Evolutionary conservation across 345 rosid genomes (phyloP).

Genomic region (Salix udensis): DNA sequence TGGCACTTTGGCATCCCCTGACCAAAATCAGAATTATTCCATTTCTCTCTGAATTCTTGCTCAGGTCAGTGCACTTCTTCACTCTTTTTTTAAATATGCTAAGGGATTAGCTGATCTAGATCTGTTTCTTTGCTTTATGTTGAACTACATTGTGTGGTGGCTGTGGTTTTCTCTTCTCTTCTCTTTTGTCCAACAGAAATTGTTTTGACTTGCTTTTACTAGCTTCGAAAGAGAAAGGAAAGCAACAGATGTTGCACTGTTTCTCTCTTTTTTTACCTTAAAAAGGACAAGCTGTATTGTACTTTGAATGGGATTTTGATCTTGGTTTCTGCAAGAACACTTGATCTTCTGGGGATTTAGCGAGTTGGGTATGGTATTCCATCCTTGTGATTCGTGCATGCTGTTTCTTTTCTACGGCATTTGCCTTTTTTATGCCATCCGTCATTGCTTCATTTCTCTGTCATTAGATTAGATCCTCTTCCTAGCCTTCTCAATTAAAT

Average conservation of each 20-base stretch:
- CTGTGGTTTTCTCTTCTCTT: background rate
- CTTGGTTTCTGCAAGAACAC: slow-evolving; percentile 7
- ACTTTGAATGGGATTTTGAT: slow-evolving; percentile 14
- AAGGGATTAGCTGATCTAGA: slow-evolving; percentile 28
- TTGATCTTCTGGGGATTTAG: slow-evolving; percentile 19
- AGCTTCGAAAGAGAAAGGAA: background rate
- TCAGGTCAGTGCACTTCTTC: slow-evolving; percentile 28
- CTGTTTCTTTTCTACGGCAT: slow-evolving; percentile 9
- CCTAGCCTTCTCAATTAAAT: background rate
- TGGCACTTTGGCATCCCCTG: background rate
- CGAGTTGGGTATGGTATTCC: background rate
- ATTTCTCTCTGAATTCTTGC: slow-evolving; percentile 33
- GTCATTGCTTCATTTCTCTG: background rate
- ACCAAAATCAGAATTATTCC: background rate
- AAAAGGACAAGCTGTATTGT: background rate
- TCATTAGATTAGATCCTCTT: background rate
- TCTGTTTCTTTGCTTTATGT: slow-evolving; percentile 26
- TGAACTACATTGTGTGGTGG: slow-evolving; percentile 22
- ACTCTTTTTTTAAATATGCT: slow-evolving; percentile 7
- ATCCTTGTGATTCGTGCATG: background rate
- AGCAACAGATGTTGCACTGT: background rate
- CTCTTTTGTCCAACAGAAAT: background rate
- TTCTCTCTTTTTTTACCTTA: background rate
- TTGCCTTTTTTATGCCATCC: background rate
- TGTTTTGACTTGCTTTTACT: slow-evolving; percentile 13